These are phyloP conservation scores for Tuctoria greenei DNA, from an alignment of 176 grass and related monocot genomes.

Conservation along the genomic window DNA sequence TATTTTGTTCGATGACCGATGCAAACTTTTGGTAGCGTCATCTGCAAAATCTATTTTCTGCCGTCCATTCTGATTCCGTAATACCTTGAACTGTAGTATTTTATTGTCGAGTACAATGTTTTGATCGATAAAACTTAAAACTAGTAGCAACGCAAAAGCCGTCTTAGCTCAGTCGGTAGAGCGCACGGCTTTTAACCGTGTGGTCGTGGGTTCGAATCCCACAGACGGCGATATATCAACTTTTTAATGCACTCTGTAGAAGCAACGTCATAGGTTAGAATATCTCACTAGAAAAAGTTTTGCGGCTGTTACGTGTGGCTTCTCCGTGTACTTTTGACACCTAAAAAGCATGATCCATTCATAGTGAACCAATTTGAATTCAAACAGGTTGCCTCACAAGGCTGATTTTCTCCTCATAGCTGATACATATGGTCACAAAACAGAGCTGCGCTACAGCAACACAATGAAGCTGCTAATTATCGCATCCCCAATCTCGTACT, in stretches of 20 bases:
- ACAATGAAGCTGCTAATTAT: neutral
- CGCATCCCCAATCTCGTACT: neutral
- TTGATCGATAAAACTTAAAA: too few relatives aligned
- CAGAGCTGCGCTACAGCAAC: neutral
- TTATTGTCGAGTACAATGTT: too few relatives aligned
- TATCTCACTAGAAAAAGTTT: neutral
- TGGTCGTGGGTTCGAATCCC: constrained; percentile 80
- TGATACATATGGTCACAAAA: neutral
- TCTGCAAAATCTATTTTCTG: too few relatives aligned
- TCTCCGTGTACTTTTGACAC: neutral
- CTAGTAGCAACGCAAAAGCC: too few relatives aligned
- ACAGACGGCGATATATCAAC: constrained; percentile 23
- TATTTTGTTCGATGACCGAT: too few relatives aligned
- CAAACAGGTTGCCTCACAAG: neutral
- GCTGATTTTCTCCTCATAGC: neutral
- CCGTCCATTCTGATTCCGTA: neutral
- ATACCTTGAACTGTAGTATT: too few relatives aligned
- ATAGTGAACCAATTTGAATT: neutral
- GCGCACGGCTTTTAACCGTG: constrained; percentile 99
- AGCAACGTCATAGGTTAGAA: neutral
- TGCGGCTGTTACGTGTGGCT: neutral
- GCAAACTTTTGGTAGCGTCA: too few relatives aligned
- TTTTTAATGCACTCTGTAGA: neutral
- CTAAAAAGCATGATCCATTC: neutral
- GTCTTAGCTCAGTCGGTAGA: constrained; percentile 98